A percentile compares a stretch with the other conserved stretches of the same genome.
These are phyloP conservation scores for Aureobasidium sp. DNA, from an alignment of 2,329 filamentous ascomycete genomes.

Conservation along the genomic window DNA sequence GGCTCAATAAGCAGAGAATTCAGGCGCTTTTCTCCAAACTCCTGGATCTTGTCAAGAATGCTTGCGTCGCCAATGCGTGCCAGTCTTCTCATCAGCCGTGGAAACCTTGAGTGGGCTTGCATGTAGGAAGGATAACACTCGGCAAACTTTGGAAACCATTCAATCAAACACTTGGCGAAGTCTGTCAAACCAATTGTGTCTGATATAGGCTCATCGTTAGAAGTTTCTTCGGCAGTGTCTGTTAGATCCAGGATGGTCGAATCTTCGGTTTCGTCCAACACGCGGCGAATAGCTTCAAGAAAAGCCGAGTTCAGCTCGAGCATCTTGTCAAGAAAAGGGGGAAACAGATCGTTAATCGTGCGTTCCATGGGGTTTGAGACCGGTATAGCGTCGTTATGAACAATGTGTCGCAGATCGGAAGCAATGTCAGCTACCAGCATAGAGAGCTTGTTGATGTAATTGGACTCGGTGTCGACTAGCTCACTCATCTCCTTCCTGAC, in stretches of 20 bases:
- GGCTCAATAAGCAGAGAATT: constrained; percentile 93
- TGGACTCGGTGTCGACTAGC: constrained; percentile 85
- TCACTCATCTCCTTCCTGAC: constrained; percentile 85
- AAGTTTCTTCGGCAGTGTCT: constrained; percentile 36
- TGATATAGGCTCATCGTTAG: constrained; percentile 29
- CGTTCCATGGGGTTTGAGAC: constrained; percentile 39
- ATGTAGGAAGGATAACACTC: constrained; percentile 92
- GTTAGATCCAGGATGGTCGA: constrained; percentile 73
- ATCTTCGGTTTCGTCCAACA: constrained; percentile 78
- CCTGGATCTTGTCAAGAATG: constrained; percentile 71
- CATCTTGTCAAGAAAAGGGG: constrained; percentile 71
- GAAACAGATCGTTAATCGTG: constrained; percentile 59
- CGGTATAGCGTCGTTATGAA: constrained; percentile 26
- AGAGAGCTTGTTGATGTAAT: constrained; percentile 82
- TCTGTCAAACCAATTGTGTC: constrained; percentile 67
- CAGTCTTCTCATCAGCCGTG: constrained; percentile 70
- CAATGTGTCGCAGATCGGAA: constrained; percentile 67
- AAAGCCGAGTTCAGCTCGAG: constrained; percentile 76
- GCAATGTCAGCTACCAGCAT: constrained; percentile 77
- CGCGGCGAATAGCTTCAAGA: constrained; percentile 63
- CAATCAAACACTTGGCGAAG: constrained; percentile 73
- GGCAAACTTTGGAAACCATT: constrained; percentile 91
- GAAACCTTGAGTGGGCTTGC: constrained; percentile 79
- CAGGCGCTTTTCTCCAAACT: constrained; percentile 82
- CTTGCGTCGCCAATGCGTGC: constrained; percentile 71